Base-by-base conservation (phyloP, 2,329 filamentous ascomycete species). In the Chaetomiaceae sp. region DNA sequence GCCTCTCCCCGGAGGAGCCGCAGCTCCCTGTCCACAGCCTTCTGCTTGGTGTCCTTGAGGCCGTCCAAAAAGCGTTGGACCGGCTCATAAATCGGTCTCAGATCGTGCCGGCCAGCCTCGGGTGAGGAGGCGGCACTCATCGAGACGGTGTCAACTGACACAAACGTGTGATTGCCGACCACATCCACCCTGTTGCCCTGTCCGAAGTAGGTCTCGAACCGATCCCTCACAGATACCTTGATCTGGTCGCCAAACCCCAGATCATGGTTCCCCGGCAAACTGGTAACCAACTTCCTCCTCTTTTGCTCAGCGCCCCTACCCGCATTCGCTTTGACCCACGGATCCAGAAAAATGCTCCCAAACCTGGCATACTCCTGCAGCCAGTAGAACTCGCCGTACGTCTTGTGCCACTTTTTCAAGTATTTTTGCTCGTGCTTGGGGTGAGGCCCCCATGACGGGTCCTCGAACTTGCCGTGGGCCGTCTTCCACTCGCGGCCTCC, bases 401-500 rank as follows among this genome's bases (percentile, higher is more conserved):
- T 81, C 60, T 80, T 83, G 64, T 85, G 87, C 76, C 85, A 89
- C 58, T 79, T 75, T 63, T 88, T 82, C 1, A 89, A 68, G 57
- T 75, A 73, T 38, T 74, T 72, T 60, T 75, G 68, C 65, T 86
- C 82, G 34, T 73, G 67, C 6, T 71, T 70, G 2, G 81, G 79
- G 19, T 78, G 72, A 37, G 76, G 74, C 3, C 70, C 72, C 82
- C 82, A 85, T 58, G 75, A 73, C 1, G 81, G 80, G 59, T 86
- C 83, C 22, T 76, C 71, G 48, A 82, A 83, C 42, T 77, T 69
- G 39, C 81, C 85, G 22, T 76, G 76, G 2, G 71, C 74, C 12
- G 91, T 92, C 61, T 85, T 87, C 94, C 94, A 99, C 74, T 99
- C 94, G 61, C 94, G 82, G 8, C 94, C 94, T 4, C 94, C 94